Evolutionary conservation across 2,329 filamentous ascomycete genomes (phyloP), one percentile per base, ranked within the genome.

Genomic region (Epichloe hybrida): DNA sequence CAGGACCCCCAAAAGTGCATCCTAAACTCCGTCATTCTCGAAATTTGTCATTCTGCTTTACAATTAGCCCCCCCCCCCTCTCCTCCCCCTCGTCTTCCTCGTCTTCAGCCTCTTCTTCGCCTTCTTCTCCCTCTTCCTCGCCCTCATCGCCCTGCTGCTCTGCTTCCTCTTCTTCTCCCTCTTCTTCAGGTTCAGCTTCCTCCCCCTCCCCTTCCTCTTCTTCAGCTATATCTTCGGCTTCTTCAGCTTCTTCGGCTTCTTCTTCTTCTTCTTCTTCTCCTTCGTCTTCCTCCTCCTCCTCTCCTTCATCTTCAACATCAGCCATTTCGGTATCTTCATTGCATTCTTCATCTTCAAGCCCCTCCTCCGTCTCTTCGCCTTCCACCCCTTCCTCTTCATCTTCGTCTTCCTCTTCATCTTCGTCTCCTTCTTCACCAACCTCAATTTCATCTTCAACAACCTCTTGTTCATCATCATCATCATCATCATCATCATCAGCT

Each of bases 221-320:
- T 9, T 54, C 52, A 8, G 34, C 51, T 34, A 15, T 40, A 7
- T 23, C 44, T 0, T 55, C 55, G 5, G 45, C 57, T 15, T 52
- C 57, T 23, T 23, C 52, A 1, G 53, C 57, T 42, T 61, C 61
- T 23, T 57, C 17, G 17, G 17, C 58, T 0, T 55, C 55, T 6
- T 54, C 58, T 5, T 56, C 23, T 5, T 56, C 23, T 27, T 27
- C 54, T 2, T 52, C 54, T 4, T 50, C 50, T 7, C 52, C 52
- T 9, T 51, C 52, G 40, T 53, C 50, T 1, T 40, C 54, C 4
- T 53, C 55, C 5, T 54, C 54, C 43, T 52, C 56, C 20, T 55
- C 57, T 0, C 54, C 49, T 5, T 46, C 52, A 20, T 47, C 57
- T 1, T 51, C 57, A 1, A 39, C 52, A 7, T 55, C 55, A n/a